Conservation (phyloP, 2,329 filamentous ascomycete species). For the Fusarium buharicum region DNA sequence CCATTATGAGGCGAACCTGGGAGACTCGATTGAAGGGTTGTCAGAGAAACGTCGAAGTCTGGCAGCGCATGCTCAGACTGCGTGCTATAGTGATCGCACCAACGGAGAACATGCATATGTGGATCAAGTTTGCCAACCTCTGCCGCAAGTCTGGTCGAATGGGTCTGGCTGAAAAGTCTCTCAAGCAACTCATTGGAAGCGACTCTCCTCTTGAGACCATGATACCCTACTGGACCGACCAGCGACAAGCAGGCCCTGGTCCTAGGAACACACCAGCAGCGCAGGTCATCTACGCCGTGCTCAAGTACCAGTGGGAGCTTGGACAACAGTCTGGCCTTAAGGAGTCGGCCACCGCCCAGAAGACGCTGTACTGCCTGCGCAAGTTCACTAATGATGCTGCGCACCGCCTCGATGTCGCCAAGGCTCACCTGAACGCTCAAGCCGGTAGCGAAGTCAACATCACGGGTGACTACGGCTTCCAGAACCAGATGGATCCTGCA, state of each 20-base stretch:
- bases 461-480: conserved; percentile 61
- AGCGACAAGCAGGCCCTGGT: conserved; percentile 28
- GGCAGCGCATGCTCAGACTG: conserved; percentile 97
- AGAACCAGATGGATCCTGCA: conserved; percentile 57
- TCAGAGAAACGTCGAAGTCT: conserved; percentile 96
- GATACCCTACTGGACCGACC: conserved; percentile 67
- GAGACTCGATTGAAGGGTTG: conserved; percentile 94
- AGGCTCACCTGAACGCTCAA: conserved; percentile 61
- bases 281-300: conserved; percentile 92
- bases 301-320: conserved; percentile 96
- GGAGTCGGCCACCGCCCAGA: conserved; percentile 60
- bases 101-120: conserved; percentile 96
- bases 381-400: conserved; percentile 70
- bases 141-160: conserved; percentile 96
- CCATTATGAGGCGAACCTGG: conserved; percentile 93
- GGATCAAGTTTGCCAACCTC: conserved; percentile 98
- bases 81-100: conserved; percentile 91
- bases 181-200: conserved; percentile 87
- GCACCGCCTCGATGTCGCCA: conserved; percentile 63
- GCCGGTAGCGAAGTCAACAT: conserved; percentile 58
- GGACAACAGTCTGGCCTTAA: conserved; percentile 68
- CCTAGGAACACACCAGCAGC: conserved; percentile 68
- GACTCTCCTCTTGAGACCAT: conserved; percentile 70
- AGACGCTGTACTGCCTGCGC: conserved; percentile 67
- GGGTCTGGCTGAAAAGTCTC: conserved; percentile 92